Evolutionary conservation across 495 filamentous ascomycete species (phyloP).

Genomic region (Penicillium pulvis): DNA sequence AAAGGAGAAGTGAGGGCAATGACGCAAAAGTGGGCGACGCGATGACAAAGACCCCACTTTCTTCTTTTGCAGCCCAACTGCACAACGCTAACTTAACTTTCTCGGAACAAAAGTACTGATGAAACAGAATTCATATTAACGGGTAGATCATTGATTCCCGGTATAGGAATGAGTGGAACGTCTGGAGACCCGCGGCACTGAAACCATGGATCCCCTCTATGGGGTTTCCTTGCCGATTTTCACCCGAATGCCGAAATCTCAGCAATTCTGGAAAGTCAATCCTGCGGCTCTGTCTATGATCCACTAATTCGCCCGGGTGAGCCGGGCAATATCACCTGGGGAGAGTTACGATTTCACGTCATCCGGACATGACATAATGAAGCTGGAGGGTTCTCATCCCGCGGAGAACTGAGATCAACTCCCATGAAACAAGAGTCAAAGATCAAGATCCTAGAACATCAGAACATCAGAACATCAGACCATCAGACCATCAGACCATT

Average conservation of each 20-base stretch:
- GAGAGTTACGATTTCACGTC: neutral
- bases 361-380: neutral
- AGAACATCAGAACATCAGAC: neutral
- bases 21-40: slow-evolving; percentile 23
- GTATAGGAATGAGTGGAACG: neutral
- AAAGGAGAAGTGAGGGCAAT: slow-evolving; percentile 14
- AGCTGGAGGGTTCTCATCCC: neutral
- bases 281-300: slow-evolving; percentile 7
- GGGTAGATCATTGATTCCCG: too few relatives aligned
- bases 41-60: slow-evolving; percentile 16
- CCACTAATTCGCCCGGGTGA: slow-evolving; percentile 7
- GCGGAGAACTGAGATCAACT: neutral
- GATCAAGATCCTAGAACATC: neutral
- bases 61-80: neutral
- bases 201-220: neutral
- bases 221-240: neutral
- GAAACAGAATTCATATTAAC: neutral
- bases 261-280: slow-evolving; percentile 1
- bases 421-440: neutral
- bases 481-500: too few relatives aligned
- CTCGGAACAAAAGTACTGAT: neutral
- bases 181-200: neutral
- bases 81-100: neutral
- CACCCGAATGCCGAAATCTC: neutral
- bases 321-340: neutral